These are phyloP conservation scores for Achaetomiella virescens DNA, from an alignment of 495 filamentous ascomycete genomes.

Conservation along the genomic window DNA sequence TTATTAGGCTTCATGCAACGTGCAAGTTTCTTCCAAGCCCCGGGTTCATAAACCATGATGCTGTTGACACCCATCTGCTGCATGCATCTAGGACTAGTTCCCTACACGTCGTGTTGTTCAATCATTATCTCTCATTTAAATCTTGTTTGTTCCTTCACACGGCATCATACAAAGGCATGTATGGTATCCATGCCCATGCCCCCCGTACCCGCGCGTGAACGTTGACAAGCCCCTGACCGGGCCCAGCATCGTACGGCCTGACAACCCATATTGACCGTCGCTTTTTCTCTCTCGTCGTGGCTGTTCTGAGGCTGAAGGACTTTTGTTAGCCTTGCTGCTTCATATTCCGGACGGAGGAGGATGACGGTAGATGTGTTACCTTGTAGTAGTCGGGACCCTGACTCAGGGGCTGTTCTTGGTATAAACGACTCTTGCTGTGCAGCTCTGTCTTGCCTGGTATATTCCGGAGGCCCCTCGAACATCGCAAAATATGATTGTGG, in stretches of 20 bases:
- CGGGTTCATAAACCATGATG: too few species aligned
- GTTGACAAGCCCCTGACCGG: slow-evolving; percentile 17
- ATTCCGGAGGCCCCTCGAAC: slow-evolving; percentile 13
- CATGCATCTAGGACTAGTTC: too few species aligned
- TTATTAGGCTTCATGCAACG: too few species aligned
- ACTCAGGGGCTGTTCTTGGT: neutral
- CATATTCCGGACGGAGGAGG: neutral
- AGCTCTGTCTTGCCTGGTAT: neutral
- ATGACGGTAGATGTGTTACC: neutral
- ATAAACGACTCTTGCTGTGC: neutral
- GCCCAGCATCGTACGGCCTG: slow-evolving; percentile 20
- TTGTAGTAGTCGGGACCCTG: neutral
- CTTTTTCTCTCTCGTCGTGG: neutral
- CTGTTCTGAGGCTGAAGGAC: neutral
- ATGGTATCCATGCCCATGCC: slow-evolving; percentile 3
- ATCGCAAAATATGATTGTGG: slow-evolving; percentile 28
- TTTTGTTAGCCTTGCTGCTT: neutral
- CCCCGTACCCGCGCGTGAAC: slow-evolving; percentile 20
- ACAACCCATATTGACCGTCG: slow-evolving; percentile 27
- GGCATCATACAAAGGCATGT: slow-evolving; percentile 10
- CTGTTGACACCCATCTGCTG: too few species aligned
- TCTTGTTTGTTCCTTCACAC: neutral
- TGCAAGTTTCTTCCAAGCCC: too few species aligned
- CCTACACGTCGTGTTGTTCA: neutral
- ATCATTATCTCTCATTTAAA: neutral